Percentiles rank a stretch among this genome's conserved stretches.
Conservation (phyloP, 306 rosid species). For the Abrus precatorius region DNA sequence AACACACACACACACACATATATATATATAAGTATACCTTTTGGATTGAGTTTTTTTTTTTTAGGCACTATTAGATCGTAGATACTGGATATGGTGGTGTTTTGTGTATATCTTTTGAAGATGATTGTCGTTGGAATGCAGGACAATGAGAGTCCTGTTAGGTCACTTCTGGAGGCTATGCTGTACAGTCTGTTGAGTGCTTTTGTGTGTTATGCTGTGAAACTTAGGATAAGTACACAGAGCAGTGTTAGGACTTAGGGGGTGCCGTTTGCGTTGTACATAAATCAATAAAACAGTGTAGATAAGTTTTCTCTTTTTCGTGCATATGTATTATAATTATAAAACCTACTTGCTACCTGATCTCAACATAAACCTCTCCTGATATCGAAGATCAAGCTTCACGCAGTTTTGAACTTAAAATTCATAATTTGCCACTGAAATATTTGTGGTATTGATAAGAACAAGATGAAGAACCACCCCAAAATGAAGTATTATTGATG, state of each 20-base stretch:
- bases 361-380: neutral
- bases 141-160: conserved; percentile 49
- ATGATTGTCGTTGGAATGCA: conserved; percentile 37
- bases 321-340: conserved; percentile 20
- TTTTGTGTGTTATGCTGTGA: conserved; percentile 41
- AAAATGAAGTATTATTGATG: no score
- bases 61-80: conserved; percentile 30
- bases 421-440: no score
- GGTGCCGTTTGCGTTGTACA: conserved; percentile 43
- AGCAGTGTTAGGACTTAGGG: conserved; percentile 39
- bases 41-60: conserved; percentile 40
- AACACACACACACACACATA: neutral
- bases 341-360: neutral
- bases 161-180: conserved; percentile 59
- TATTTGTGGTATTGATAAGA: no score
- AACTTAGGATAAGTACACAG: conserved; percentile 43
- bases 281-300: conserved; percentile 44
- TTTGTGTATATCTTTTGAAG: conserved; percentile 44
- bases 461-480: no score
- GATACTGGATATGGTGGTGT: conserved; percentile 39
- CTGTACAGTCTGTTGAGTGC: conserved; percentile 62
- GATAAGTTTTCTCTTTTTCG: conserved; percentile 1
- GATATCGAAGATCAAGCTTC: no score
- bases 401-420: no score
- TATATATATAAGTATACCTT: neutral